Conservation (phyloP, 176 grass and related monocot genomes). For the Aegilops sharonensis region DNA sequence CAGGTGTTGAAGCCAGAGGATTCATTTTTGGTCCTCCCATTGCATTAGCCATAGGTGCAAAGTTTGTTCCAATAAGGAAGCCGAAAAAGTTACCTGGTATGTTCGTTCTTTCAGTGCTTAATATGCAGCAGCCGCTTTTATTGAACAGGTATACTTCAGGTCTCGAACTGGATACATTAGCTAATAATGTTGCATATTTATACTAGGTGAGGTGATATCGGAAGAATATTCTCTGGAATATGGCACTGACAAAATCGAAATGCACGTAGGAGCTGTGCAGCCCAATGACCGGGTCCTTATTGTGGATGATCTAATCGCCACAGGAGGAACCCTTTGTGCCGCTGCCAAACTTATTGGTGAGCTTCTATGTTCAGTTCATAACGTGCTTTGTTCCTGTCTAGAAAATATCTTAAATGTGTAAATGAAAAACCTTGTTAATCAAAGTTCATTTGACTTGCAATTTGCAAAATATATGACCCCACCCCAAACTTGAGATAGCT, state of each 20-base stretch:
- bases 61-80: constrained; percentile 96
- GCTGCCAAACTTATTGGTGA: constrained; percentile 83
- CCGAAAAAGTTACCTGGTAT: constrained; percentile 94
- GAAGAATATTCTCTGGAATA: constrained; percentile 95
- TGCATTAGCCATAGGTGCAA: constrained; percentile 91
- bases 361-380: background rate
- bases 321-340: constrained; percentile 80
- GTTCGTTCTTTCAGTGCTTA: constrained; percentile 5
- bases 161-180: constrained; percentile 2
- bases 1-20: constrained; percentile 96
- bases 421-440: background rate
- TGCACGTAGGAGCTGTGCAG: constrained; percentile 93
- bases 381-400: background rate
- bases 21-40: constrained; percentile 97
- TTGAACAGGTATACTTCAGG: background rate
- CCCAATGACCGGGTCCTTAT: constrained; percentile 57
- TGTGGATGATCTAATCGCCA: constrained; percentile 94
- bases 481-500: background rate
- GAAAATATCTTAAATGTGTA: background rate
- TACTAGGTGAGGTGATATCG: constrained; percentile 81
- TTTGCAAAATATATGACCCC: background rate
- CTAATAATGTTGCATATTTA: constrained; percentile 34
- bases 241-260: constrained; percentile 89
- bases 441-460: constrained; percentile 12
- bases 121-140: background rate